These are phyloP conservation scores for Fusarium torulosum DNA, from an alignment of 2,329 filamentous ascomycete genomes.

Conservation along the genomic window DNA sequence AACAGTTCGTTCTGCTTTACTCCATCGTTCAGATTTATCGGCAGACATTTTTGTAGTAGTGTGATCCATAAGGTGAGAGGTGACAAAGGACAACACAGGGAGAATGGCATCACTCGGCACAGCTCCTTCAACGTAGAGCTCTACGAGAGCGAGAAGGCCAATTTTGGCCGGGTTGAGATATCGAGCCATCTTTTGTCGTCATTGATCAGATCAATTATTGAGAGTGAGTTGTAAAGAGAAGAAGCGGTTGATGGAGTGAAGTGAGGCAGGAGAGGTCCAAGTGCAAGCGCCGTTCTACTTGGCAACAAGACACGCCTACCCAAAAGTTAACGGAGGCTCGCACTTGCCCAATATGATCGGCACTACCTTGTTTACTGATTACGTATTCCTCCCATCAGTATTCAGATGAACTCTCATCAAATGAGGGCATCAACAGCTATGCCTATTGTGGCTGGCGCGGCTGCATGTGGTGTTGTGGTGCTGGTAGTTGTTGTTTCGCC, in stretches of 20 bases:
- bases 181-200: constrained; percentile 70
- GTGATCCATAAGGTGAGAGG: constrained; percentile 74
- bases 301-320: constrained; percentile 30
- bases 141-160: constrained; percentile 81
- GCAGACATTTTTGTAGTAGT: constrained; percentile 47
- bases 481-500: constrained; percentile 17
- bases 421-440: neutral
- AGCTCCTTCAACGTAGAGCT: constrained; percentile 81
- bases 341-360: neutral
- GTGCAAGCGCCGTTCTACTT: constrained; percentile 2
- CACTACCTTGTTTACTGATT: constrained; percentile 5
- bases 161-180: constrained; percentile 93
- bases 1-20: constrained; percentile 63
- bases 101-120: constrained; percentile 79
- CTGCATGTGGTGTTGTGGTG: constrained; percentile 3
- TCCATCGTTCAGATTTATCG: constrained; percentile 57
- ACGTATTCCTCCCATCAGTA: neutral
- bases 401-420: neutral
- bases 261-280: neutral
- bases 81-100: constrained; percentile 82
- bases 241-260: neutral
- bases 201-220: neutral
- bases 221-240: neutral
- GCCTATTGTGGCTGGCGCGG: neutral
- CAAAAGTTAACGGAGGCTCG: constrained; percentile 13